A percentile compares a stretch with the other conserved stretches of the same genome.
Evolutionary conservation across 1,284 basidiomycete genomes (phyloP).

Genomic region (Boletus holoroseus): DNA sequence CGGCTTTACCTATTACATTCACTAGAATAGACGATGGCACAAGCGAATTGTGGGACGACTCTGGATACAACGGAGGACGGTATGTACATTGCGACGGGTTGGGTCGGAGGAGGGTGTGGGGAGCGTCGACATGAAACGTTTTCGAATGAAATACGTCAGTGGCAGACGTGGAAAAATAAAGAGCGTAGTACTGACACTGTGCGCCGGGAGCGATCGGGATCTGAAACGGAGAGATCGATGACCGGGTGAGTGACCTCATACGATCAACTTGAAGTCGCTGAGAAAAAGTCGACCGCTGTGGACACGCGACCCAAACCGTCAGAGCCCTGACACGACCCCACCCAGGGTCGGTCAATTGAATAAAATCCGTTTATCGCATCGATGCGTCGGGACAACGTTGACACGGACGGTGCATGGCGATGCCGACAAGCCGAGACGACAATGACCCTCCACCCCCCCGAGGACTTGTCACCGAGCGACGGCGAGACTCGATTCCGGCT

Average conservation of each 20-base stretch:
- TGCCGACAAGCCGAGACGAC: too few species aligned
- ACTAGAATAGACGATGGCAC: slow-evolving; percentile 9
- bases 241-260: slow-evolving; percentile 16
- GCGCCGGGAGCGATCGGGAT: slow-evolving; percentile 15
- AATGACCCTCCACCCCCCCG: too few species aligned
- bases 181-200: too few species aligned
- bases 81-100: slow-evolving; percentile 13
- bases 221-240: slow-evolving; percentile 9
- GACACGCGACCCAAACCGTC: neutral
- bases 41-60: slow-evolving; percentile 9
- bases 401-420: slow-evolving; percentile 5
- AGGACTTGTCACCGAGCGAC: too few species aligned
- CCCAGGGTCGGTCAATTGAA: slow-evolving; percentile 22
- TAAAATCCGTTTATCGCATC: slow-evolving; percentile 14
- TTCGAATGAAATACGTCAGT: slow-evolving; percentile 23
- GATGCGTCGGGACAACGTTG: neutral
- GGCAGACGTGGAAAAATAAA: slow-evolving; percentile 6
- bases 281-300: neutral
- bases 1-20: neutral
- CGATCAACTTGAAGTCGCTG: neutral
- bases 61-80: too few species aligned
- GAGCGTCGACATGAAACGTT: slow-evolving; percentile 27
- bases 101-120: slow-evolving; percentile 21
- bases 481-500: slow-evolving; percentile 11
- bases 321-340: slow-evolving; percentile 12